Conservation (phyloP, 768 basidiomycete genomes). For the Leccinum arenicola region DNA sequence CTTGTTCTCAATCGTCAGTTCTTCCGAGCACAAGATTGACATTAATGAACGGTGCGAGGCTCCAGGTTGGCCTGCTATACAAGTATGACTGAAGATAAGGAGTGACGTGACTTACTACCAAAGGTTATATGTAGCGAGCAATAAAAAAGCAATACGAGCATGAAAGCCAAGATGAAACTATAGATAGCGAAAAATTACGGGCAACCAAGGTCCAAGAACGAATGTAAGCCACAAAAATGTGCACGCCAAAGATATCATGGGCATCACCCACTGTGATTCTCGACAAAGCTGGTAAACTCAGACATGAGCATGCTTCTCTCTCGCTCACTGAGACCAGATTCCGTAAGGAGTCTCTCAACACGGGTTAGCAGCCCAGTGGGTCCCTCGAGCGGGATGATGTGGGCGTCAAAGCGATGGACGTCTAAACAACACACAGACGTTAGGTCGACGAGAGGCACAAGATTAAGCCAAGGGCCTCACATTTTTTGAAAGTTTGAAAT, state of each 20-base stretch:
- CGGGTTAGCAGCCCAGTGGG: conserved; percentile 65
- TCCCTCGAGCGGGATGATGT: conserved; percentile 73
- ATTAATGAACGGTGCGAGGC: conserved; percentile 10
- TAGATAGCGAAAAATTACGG: conserved; percentile 30
- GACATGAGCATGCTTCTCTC: conserved; percentile 52
- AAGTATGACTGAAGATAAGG: conserved; percentile 8
- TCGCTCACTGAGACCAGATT: conserved; percentile 46
- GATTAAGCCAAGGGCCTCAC: conserved; percentile 40
- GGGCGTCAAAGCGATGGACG: conserved; percentile 72
- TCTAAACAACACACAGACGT: conserved; percentile 39
- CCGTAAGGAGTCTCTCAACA: conserved; percentile 57
- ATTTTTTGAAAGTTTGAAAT: conserved; percentile 53
- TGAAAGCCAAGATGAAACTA: conserved; percentile 10
- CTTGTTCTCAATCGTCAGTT: background rate
- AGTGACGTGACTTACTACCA: conserved; percentile 11
- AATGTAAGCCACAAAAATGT: background rate
- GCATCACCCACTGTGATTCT: conserved; percentile 26
- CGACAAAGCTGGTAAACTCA: conserved; percentile 58
- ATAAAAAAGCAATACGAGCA: conserved; percentile 21
- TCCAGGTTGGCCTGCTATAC: conserved; percentile 5
- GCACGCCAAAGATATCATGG: background rate
- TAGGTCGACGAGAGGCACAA: conserved; percentile 9
- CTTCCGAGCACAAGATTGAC: conserved; percentile 1
- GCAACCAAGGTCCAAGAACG: conserved; percentile 13
- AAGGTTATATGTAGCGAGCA: conserved; percentile 10